A percentile compares a stretch with the other conserved stretches of the same genome.
phyloP scores from a whole-genome alignment of 768 basidiomycete species.

The Panaeolus cyanescens region DNA sequence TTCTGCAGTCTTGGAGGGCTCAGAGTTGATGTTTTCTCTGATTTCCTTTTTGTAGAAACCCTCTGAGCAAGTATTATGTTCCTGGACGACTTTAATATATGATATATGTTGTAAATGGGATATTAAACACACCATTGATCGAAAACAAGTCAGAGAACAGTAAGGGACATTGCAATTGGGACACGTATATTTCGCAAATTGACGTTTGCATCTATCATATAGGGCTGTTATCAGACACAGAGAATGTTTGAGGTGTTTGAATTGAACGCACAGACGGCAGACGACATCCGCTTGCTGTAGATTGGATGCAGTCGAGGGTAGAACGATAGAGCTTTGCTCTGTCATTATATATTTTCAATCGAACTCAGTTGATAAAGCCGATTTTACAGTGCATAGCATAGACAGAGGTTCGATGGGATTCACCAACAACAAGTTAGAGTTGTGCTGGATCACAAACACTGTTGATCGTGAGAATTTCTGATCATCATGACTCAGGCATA shows the following conservation, averaged over 20 bases:
- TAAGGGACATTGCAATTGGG: constrained; percentile 81
- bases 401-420: background rate
- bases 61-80: constrained; percentile 79
- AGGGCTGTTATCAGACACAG: constrained; percentile 4
- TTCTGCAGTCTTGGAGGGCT: constrained; percentile 52
- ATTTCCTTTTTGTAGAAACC: constrained; percentile 79
- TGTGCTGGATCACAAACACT: background rate
- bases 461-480: background rate
- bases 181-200: constrained; percentile 80
- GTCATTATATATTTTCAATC: background rate
- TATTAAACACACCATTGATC: constrained; percentile 55
- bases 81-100: constrained; percentile 27
- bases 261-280: constrained; percentile 48
- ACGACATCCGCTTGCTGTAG: constrained; percentile 24
- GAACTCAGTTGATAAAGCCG: background rate
- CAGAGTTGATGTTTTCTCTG: constrained; percentile 58
- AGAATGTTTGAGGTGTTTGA: background rate
- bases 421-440: too few species aligned
- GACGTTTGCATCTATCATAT: constrained; percentile 63
- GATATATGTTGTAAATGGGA: background rate
- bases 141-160: constrained; percentile 81
- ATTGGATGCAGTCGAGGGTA: constrained; percentile 1
- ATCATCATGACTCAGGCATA: too few species aligned
- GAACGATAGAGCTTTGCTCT: background rate
- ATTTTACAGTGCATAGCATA: background rate